Base-by-base conservation (phyloP, 176 grass and related monocot species). In the Alloteropsis semialata region DNA sequence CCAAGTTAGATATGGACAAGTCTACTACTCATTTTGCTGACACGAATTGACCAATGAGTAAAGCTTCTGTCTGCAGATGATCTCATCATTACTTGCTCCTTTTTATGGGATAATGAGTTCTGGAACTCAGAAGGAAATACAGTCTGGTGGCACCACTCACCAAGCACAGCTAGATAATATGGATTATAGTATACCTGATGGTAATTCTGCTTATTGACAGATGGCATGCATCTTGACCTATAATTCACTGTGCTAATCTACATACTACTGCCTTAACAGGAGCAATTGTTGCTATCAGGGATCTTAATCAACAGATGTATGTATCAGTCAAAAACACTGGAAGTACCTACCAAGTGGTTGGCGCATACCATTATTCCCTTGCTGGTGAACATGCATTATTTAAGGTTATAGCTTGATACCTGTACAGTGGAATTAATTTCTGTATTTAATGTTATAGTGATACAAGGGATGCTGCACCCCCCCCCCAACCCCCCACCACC, bases 301-400 rank as follows among this genome's bases (percentile, higher is more conserved):
- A 96, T 88, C 73, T 96, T 84, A 74, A 89, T 59, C 90, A 92
- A 50, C 93, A 96, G 75, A 85, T 92, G 93, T 96, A 96, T 71
- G 81, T 89, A 74, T 86, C 90, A 67, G 64, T 92, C 39, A 91
- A 96, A 87, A 79, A 63, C 54, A 73, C 56, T 82, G 90, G 91
- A 43, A 89, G 27, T 24, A 92, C 88, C 13, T 89, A 86, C 79
- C 54, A 67, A 79, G 85, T 96, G 79, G 88, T 91, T 80, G 88
- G 93, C 38, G 45, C 85, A 58, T 70, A 84, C 75, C 93, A 96
- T 89, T 92, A 96, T 86, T 92, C 90, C 25, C 82, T 92, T 82
- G 83, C 79, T 84, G 86, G 93, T 82, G 82, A 89, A 96, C 69
- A 77, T 3, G 75, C 93, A 81, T 85, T 92, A 57, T 96, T 92